Evolutionary conservation across 139 green algal species (phyloP).

Genomic region (Haematococcus lacustris): DNA sequence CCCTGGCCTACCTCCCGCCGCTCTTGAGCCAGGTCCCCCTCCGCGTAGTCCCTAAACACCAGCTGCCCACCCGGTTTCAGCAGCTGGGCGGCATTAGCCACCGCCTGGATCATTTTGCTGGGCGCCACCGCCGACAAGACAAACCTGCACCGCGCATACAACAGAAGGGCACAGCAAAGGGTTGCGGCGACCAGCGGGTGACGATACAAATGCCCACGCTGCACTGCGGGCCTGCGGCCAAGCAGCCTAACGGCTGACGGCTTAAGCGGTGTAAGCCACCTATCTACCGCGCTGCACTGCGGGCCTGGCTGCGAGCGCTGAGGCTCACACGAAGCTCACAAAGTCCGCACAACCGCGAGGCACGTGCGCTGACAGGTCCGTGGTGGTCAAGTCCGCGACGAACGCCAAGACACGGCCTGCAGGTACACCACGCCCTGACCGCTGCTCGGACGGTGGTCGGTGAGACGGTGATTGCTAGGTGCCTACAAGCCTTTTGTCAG

Average conservation of each 20-base stretch:
- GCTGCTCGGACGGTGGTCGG: not conserved
- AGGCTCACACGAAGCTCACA: conserved; percentile 22
- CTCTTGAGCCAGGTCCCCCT: conserved; percentile 58
- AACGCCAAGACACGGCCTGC: conserved; percentile 56
- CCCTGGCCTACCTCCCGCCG: conserved; percentile 22
- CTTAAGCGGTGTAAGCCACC: no score
- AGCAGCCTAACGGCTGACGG: no score
- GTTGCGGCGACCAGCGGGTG: not conserved
- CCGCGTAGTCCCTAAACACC: conserved; percentile 54
- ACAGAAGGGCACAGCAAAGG: not conserved
- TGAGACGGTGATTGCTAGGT: not conserved
- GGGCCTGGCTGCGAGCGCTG: not conserved
- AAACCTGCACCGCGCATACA: conserved; percentile 73
- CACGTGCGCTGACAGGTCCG: conserved; percentile 23
- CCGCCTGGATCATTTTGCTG: conserved; percentile 50
- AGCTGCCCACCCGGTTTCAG: conserved; percentile 59
- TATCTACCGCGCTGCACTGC: no score
- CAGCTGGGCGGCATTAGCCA: conserved; percentile 45
- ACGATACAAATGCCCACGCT: conserved; percentile 2
- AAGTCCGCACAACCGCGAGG: conserved; percentile 38
- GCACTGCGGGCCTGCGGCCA: no score
- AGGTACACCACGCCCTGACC: no score
- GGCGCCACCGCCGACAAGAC: conserved; percentile 86
- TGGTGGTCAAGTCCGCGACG: conserved; percentile 74
- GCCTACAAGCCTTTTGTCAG: not conserved